Evolutionary conservation across 1,284 basidiomycete species (phyloP).

Genomic region (Ustilago xerochloae): DNA sequence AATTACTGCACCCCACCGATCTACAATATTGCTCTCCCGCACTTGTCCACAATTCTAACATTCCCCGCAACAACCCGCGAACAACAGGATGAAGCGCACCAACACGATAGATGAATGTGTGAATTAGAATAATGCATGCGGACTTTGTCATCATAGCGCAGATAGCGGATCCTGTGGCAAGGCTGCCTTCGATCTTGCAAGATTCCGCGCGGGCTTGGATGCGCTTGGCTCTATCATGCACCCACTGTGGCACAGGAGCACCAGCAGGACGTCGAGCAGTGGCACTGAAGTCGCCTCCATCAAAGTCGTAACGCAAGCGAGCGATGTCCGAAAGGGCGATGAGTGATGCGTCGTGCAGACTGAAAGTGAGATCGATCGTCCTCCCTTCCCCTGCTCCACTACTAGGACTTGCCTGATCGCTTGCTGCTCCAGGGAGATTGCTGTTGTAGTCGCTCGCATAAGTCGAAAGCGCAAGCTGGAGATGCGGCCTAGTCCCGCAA

Average conservation of each 20-base stretch:
- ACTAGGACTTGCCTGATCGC: too few species aligned
- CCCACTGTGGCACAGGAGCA: conserved; percentile 29
- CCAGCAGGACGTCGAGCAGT: conserved; percentile 16
- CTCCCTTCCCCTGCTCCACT: not conserved
- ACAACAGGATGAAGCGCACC: conserved; percentile 35
- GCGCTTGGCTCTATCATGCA: conserved; percentile 24
- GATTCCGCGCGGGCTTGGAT: conserved; percentile 19
- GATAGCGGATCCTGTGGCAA: conserved; percentile 25
- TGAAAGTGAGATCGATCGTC: conserved; percentile 15
- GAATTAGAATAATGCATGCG: conserved; percentile 30
- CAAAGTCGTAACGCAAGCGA: conserved; percentile 31
- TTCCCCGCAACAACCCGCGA: conserved; percentile 4
- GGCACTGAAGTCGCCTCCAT: conserved; percentile 27
- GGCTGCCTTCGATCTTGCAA: conserved; percentile 15
- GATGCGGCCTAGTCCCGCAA: conserved; percentile 34
- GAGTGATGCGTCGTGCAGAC: conserved; percentile 20
- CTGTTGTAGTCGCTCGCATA: not conserved
- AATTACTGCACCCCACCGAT: conserved; percentile 37
- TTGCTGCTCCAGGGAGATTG: too few species aligned
- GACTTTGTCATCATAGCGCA: conserved; percentile 36
- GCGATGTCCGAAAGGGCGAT: conserved; percentile 43
- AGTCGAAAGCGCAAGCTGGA: conserved; percentile 30
- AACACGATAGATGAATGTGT: conserved; percentile 38
- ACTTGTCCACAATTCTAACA: conserved; percentile 33
- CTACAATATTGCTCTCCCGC: conserved; percentile 37